A percentile compares a stretch with the other conserved stretches of the same genome.
Conservation (phyloP, 2,329 filamentous ascomycete genomes). For the Coniella vitis region DNA sequence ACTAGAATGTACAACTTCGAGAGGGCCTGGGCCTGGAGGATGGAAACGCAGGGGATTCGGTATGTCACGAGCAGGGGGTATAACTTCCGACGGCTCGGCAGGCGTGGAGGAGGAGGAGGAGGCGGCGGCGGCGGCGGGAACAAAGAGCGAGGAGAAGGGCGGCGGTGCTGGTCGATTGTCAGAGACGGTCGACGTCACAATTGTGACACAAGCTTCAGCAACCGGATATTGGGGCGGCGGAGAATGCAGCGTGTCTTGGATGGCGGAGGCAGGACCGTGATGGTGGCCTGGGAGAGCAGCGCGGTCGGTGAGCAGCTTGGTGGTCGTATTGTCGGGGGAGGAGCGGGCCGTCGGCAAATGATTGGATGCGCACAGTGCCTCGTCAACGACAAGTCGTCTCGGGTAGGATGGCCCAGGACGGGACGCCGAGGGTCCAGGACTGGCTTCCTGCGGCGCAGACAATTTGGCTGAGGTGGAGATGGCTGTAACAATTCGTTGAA, state of each 20-base stretch:
- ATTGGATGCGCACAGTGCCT: conserved; percentile 22
- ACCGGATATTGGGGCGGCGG: conserved; percentile 55
- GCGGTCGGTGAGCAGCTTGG: conserved; percentile 24
- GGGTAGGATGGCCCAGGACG: conserved; percentile 25
- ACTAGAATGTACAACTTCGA: conserved; percentile 17
- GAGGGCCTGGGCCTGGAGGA: conserved; percentile 25
- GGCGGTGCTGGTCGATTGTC: conserved; percentile 40
- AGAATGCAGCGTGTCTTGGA: conserved; percentile 30
- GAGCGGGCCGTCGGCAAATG: conserved; percentile 15
- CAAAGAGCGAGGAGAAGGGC: conserved; percentile 56
- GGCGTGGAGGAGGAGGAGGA: conserved; percentile 4
- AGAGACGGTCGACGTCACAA: conserved; percentile 23
- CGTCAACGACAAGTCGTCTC: conserved; percentile 25
- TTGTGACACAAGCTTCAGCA: conserved; percentile 46
- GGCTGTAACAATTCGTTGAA: conserved; percentile 14
- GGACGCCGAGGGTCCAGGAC: conserved; percentile 38
- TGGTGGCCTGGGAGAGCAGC: conserved; percentile 17
- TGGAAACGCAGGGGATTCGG: conserved; percentile 33
- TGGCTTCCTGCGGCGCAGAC: conserved; percentile 38
- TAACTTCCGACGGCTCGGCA: conserved; percentile 21
- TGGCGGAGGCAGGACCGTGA: not conserved
- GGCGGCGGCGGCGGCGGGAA: conserved; percentile 21
- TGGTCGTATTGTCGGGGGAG: conserved; percentile 19
- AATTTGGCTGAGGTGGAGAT: conserved; percentile 35
- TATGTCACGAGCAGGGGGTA: conserved; percentile 28